A percentile compares a stretch with the other conserved stretches of the same genome.
Evolutionary conservation across 192 early-diverging fungal species (phyloP).

Genomic region (Linnemannia hyalina): DNA sequence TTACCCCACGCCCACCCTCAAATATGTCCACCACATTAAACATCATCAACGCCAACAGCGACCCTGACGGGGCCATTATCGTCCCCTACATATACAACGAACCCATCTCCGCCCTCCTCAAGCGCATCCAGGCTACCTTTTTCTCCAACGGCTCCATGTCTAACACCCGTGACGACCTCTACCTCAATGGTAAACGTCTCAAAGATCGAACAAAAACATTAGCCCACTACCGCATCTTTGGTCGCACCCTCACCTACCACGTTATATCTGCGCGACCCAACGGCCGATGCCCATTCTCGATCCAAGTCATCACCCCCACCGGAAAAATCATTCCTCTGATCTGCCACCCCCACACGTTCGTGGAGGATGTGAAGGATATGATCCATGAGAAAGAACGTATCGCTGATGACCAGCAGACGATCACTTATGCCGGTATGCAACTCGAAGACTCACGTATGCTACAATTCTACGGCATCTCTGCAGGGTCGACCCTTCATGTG

Average conservation of each 20-base stretch:
- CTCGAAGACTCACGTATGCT: conserved; percentile 74
- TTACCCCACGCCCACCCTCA: too few relatives aligned
- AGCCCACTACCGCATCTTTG: background rate
- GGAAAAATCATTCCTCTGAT: too few relatives aligned
- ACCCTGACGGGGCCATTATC: background rate
- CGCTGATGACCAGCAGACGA: conserved; percentile 70
- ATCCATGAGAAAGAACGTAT: too few relatives aligned
- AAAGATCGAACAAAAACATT: background rate
- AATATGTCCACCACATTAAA: background rate
- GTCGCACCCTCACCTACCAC: background rate
- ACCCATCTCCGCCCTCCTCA: background rate
- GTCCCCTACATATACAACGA: background rate
- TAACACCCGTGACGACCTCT: background rate
- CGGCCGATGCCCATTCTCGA: conserved; percentile 55
- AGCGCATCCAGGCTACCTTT: background rate
- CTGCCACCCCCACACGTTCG: too few relatives aligned
- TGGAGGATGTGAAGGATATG: too few relatives aligned
- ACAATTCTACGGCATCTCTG: conserved; percentile 75
- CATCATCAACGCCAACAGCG: background rate
- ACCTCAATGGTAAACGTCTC: background rate
- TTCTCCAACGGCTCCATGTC: too few relatives aligned
- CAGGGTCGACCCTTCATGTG: conserved; percentile 73
- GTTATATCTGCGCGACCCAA: background rate
- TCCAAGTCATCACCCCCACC: too few relatives aligned
- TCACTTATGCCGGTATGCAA: conserved; percentile 80